Evolutionary conservation across 2,329 filamentous ascomycete species (phyloP).

Genomic region (Torrubiellomyces zombiae): DNA sequence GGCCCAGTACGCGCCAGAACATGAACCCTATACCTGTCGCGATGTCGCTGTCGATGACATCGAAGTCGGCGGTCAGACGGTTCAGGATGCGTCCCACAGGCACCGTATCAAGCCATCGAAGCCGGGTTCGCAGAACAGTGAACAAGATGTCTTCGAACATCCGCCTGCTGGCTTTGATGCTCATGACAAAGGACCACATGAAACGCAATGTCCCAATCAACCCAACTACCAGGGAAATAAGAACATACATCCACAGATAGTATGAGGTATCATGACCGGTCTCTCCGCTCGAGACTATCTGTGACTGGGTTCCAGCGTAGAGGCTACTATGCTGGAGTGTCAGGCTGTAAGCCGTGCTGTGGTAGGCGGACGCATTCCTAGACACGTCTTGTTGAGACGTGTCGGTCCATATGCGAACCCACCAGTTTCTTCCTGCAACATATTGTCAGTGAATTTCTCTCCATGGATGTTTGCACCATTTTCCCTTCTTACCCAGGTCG

Average conservation of each 20-base stretch:
- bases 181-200: slow-evolving; percentile 45
- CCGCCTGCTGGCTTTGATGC: slow-evolving; percentile 49
- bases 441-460: no score
- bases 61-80: slow-evolving; percentile 63
- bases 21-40: slow-evolving; percentile 46
- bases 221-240: slow-evolving; percentile 38
- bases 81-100: slow-evolving; percentile 64
- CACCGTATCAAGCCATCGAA: slow-evolving; percentile 69
- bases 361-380: slow-evolving; percentile 9
- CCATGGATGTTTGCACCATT: no score
- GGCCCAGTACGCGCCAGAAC: slow-evolving; percentile 39
- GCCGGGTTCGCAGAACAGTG: slow-evolving; percentile 50
- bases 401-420: slow-evolving; percentile 46
- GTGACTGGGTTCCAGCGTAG: slow-evolving; percentile 18
- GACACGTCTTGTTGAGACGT: slow-evolving; percentile 1
- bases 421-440: slow-evolving; percentile 38
- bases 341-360: slow-evolving; percentile 26
- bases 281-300: slow-evolving; percentile 5
- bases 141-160: slow-evolving; percentile 53
- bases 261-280: slow-evolving; percentile 30
- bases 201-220: slow-evolving; percentile 46
- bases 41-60: slow-evolving; percentile 51
- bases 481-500: slow-evolving; percentile 34
- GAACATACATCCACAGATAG: slow-evolving; percentile 54
- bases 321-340: slow-evolving; percentile 28